Percentiles rank a stretch among this genome's conserved stretches.
Evolutionary conservation across 192 early-diverging fungal genomes (phyloP).

Genomic region (Podila minutissima): DNA sequence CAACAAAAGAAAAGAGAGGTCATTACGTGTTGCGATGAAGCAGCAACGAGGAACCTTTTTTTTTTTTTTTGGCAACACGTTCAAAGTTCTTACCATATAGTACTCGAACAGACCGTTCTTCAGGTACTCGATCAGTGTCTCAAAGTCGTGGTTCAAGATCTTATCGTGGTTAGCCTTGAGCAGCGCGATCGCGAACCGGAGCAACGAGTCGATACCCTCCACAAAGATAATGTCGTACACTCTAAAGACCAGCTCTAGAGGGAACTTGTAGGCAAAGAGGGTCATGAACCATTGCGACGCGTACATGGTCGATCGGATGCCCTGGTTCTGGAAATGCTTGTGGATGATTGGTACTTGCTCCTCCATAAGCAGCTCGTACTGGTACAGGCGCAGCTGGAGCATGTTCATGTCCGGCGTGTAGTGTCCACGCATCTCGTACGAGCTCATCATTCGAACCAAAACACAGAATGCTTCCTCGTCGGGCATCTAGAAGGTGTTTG

Average conservation of each 20-base stretch:
- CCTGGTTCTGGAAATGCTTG: conserved; percentile 84
- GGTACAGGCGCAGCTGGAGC: conserved; percentile 88
- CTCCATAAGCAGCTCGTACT: conserved; percentile 87
- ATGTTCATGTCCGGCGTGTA: conserved; percentile 91
- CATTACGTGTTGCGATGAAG: too few relatives aligned
- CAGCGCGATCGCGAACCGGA: conserved; percentile 89
- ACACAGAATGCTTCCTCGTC: conserved; percentile 98
- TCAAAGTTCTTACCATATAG: conserved; percentile 75
- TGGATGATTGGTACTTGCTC: conserved; percentile 84
- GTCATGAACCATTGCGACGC: conserved; percentile 99
- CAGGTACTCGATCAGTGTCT: conserved; percentile 84
- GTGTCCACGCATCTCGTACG: conserved; percentile 88
- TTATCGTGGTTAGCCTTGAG: conserved; percentile 82
- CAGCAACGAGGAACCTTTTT: too few relatives aligned
- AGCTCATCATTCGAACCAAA: conserved; percentile 88
- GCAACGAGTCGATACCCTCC: conserved; percentile 90
- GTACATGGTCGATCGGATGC: conserved; percentile 91
- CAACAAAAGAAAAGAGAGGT: neutral
- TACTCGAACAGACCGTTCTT: conserved; percentile 89
- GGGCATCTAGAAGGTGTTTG: conserved; percentile 81
- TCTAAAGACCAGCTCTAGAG: conserved; percentile 91
- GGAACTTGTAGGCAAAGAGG: conserved; percentile 96
- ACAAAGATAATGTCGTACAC: conserved; percentile 94
- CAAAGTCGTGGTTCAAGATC: conserved; percentile 89
- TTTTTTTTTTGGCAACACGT: neutral